Percentiles rank a stretch among this genome's conserved stretches.
Conservation (phyloP, 2,329 filamentous ascomycete genomes). For the Emmonsia crescens region DNA sequence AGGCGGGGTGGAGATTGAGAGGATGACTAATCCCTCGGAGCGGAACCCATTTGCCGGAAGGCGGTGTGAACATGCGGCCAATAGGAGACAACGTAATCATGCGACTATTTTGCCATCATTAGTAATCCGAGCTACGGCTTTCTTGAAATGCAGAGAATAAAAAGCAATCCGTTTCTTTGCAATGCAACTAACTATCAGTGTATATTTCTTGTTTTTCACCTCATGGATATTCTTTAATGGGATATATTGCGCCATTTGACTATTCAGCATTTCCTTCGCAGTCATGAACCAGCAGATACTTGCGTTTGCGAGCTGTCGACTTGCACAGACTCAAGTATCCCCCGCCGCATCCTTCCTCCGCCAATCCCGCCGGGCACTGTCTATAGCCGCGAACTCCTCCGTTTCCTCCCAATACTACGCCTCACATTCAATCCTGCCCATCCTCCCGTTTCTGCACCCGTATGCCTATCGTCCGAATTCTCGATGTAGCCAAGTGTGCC, state of each 20-base stretch:
- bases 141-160: not conserved
- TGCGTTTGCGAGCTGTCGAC: slow-evolving; percentile 17
- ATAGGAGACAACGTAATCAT: not conserved
- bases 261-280: not conserved
- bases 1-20: not conserved
- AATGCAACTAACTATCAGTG: not conserved
- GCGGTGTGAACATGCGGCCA: not conserved
- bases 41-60: not conserved
- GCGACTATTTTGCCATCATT: not conserved
- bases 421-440: slow-evolving; percentile 2
- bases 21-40: not conserved
- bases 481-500: slow-evolving; percentile 3
- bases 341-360: slow-evolving; percentile 8
- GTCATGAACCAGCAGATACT: slow-evolving; percentile 24
- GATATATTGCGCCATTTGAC: not conserved
- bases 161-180: not conserved
- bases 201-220: not conserved
- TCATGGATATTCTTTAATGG: not conserved
- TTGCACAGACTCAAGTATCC: slow-evolving; percentile 15
- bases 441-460: slow-evolving; percentile 12
- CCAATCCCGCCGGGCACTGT: slow-evolving; percentile 14
- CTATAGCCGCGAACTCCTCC: slow-evolving; percentile 20
- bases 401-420: slow-evolving; percentile 20
- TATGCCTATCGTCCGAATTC: slow-evolving; percentile 13
- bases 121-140: not conserved